Percentiles rank a stretch among this genome's conserved stretches.
These are phyloP conservation scores for Hirsutella minnesotensis DNA, from an alignment of 2,329 filamentous ascomycete species.

Conservation along the genomic window DNA sequence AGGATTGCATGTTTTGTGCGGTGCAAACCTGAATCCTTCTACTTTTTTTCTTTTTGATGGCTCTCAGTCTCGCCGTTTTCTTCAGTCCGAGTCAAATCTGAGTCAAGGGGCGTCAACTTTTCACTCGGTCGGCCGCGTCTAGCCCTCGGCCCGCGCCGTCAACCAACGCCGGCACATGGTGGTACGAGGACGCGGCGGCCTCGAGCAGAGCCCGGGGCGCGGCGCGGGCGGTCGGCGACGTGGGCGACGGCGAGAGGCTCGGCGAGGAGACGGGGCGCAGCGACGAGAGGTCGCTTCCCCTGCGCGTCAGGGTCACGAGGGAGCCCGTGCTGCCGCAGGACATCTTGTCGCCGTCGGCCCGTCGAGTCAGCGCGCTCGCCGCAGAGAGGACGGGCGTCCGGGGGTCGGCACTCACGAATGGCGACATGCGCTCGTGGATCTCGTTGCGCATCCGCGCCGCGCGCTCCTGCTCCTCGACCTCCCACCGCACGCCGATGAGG, in stretches of 20 bases:
- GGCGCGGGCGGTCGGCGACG: background rate
- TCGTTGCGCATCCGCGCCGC: conserved; percentile 29
- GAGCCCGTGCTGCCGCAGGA: background rate
- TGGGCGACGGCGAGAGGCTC: background rate
- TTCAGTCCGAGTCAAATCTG: too few species aligned
- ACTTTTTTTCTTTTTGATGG: too few species aligned
- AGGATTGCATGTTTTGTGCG: too few species aligned
- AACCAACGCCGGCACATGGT: background rate
- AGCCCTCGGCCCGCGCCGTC: background rate
- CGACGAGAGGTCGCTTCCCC: background rate
- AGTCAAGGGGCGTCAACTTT: too few species aligned
- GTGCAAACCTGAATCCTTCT: too few species aligned
- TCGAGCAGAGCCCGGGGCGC: background rate
- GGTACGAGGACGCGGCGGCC: background rate
- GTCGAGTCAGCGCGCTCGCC: background rate
- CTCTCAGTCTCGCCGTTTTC: too few species aligned
- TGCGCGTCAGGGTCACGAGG: background rate
- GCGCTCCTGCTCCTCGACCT: conserved; percentile 44
- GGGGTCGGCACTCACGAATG: conserved; percentile 9
- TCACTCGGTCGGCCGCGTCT: background rate
- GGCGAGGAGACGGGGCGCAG: background rate
- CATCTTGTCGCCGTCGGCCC: background rate
- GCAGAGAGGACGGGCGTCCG: background rate
- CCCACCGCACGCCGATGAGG: conserved; percentile 46
- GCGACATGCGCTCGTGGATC: conserved; percentile 29